Evolutionary conservation across 129 eudicot genomes (phyloP).

Genomic region (Ambrosia trifida): DNA sequence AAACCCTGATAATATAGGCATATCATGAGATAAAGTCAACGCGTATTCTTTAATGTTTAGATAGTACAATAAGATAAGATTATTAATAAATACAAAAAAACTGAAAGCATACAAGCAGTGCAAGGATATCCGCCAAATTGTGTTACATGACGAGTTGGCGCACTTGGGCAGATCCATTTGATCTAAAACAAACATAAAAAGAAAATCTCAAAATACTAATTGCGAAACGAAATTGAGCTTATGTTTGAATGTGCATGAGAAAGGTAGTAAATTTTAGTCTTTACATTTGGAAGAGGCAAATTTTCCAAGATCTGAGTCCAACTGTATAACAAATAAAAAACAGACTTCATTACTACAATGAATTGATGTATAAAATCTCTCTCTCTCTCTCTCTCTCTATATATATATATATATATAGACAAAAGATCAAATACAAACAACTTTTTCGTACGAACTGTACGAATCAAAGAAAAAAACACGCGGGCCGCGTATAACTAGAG

Average conservation of each 20-base stretch:
- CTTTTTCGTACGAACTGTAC: too few species aligned
- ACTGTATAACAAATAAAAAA: slow-evolving; percentile 39
- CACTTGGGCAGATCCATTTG: slow-evolving; percentile 90
- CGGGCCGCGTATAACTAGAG: too few species aligned
- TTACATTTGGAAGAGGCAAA: slow-evolving; percentile 75
- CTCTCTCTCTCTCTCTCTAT: too few species aligned
- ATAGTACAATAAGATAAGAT: not conserved
- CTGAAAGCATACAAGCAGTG: slow-evolving; percentile 62
- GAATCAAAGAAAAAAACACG: too few species aligned
- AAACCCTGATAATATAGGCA: slow-evolving; percentile 43
- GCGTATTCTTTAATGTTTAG: not conserved
- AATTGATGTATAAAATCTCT: not conserved
- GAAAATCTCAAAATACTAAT: slow-evolving; percentile 15
- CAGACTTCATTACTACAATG: slow-evolving; percentile 14
- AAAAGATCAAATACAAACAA: too few species aligned
- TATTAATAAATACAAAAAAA: not conserved
- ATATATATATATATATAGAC: too few species aligned
- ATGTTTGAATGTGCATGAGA: slow-evolving; percentile 15
- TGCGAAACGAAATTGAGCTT: not conserved
- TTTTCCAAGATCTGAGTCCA: slow-evolving; percentile 79
- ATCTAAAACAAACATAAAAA: slow-evolving; percentile 27
- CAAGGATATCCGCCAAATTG: slow-evolving; percentile 70
- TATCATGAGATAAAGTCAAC: not conserved
- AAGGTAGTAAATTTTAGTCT: slow-evolving; percentile 16
- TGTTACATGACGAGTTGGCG: slow-evolving; percentile 77